Evolutionary conservation across 192 early-diverging fungal genomes (phyloP).

Genomic region (Rhizophagus clarus): DNA sequence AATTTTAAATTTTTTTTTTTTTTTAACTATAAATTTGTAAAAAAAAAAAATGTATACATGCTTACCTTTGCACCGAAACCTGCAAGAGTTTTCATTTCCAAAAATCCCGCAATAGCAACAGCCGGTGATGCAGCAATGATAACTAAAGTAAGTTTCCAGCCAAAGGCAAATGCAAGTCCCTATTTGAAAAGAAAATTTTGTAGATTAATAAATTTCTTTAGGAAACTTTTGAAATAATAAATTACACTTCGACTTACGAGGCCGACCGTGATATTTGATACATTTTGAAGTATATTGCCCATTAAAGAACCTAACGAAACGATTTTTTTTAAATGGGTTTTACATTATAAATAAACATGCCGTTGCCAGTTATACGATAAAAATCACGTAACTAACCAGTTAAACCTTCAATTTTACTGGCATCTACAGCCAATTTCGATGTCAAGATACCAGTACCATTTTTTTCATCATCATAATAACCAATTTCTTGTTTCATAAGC

Average conservation of each 20-base stretch:
- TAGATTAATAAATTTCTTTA: not conserved
- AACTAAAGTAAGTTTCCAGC: slow-evolving; percentile 30
- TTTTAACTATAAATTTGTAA: slow-evolving; percentile 24
- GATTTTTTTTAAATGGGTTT: slow-evolving; percentile 30
- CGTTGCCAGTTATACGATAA: slow-evolving; percentile 71
- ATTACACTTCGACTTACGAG: slow-evolving; percentile 17
- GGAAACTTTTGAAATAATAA: not conserved
- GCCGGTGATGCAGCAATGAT: slow-evolving; percentile 18
- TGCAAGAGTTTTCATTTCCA: slow-evolving; percentile 46
- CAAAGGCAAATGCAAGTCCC: slow-evolving; percentile 24
- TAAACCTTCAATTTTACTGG: slow-evolving; percentile 34
- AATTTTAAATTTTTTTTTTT: slow-evolving; percentile 59
- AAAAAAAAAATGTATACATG: not conserved
- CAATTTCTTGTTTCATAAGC: slow-evolving; percentile 83
- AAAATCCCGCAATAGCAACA: slow-evolving; percentile 44
- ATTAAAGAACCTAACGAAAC: slow-evolving; percentile 50
- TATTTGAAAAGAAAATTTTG: not conserved
- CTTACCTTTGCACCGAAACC: slow-evolving; percentile 36
- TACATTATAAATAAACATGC: slow-evolving; percentile 67
- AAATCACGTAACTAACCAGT: slow-evolving; percentile 35
- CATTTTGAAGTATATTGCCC: slow-evolving; percentile 49
- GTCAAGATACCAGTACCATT: slow-evolving; percentile 80
- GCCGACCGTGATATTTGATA: slow-evolving; percentile 40
- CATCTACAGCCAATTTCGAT: slow-evolving; percentile 82
- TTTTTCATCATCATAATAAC: slow-evolving; percentile 79